Base-by-base conservation (phyloP, 352 stramenopile genomes). In the Globisporangium middletonii region DNA sequence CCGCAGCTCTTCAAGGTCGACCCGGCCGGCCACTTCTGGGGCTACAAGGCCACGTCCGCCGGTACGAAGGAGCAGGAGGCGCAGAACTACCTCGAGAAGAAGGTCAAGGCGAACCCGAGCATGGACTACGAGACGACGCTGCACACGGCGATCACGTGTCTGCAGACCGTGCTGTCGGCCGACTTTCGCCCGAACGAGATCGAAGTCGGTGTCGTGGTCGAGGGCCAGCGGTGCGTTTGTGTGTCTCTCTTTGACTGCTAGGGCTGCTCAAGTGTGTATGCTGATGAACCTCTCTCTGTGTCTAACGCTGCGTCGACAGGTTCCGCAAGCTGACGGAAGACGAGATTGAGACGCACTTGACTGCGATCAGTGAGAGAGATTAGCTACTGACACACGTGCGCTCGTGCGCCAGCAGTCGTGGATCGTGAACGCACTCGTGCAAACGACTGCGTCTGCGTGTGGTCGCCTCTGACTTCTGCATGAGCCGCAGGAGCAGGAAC, bases 11-110 rank as follows among this genome's bases (percentile, higher is more conserved):
- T 97, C 73, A 99, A 99, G 85, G 83, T 99, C 12, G 97, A 99
- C 81, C 97, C 96, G 27, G 96, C 97, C 13, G 97, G 97, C n/a
- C 95, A 99, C 72, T 99, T 94, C 65, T 92, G 98, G 65, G 96
- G 97, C 43, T 92, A 92, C 80, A 92, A 90, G 69, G 97, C 94
- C 42, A 96, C 94, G 5, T 89, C 96, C 8, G 85, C 91, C 1
- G 97, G 97, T 19, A 75, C 89, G 15, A 99, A 99, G 80, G 94
- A 99, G 66, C 95, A 99, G 77, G 97, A 99, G 77, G 97, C 97
- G 33, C 96, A 98, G 63, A 99, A 99, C 73, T 98, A 98, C 80
- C 83, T 99, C 47, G 97, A 99, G 78, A 99, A 99, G 76, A 97
- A 98, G 77, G 87, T 98, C 28, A 95, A 95, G 75, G 79, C 82